Evolutionary conservation across 2,329 filamentous ascomycete genomes (phyloP).

Genomic region (Geosmithia morbida): DNA sequence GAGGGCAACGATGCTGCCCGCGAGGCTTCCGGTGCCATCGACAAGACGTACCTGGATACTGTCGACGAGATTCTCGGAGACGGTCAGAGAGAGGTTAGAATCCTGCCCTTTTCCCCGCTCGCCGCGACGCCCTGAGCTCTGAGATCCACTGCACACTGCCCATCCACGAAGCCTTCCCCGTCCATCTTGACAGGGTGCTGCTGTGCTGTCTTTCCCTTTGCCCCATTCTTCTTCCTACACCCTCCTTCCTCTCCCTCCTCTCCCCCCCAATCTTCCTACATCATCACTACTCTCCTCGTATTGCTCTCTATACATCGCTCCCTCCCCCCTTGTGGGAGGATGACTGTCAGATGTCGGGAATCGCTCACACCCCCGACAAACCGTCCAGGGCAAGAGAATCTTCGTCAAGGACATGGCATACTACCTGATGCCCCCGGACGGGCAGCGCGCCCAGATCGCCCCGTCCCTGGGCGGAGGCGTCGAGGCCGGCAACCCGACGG

Average conservation of each 20-base stretch:
- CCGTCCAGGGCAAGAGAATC: conserved; percentile 62
- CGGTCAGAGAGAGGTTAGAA: conserved; percentile 61
- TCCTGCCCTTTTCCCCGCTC: conserved; percentile 9
- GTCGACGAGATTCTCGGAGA: conserved; percentile 49
- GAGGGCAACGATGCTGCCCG: conserved; percentile 47
- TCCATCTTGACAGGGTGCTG: no score
- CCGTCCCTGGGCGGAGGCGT: conserved; percentile 58
- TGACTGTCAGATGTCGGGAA: no score
- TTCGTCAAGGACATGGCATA: conserved; percentile 98
- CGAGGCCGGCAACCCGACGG: conserved; percentile 68
- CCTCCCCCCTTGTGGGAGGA: no score
- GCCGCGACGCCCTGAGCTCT: conserved; percentile 4
- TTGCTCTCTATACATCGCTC: neutral
- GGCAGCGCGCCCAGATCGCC: conserved; percentile 54
- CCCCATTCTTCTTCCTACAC: no score
- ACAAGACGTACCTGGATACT: conserved; percentile 63
- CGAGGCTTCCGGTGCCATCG: conserved; percentile 47
- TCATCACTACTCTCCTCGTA: neutral
- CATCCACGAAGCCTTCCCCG: no score
- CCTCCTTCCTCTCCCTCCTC: neutral
- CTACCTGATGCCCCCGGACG: conserved; percentile 69
- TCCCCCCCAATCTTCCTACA: no score
- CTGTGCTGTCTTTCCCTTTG: no score
- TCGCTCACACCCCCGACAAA: conserved; percentile 12
- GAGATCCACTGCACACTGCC: no score